Percentiles rank a stretch among this genome's conserved stretches.
Evolutionary conservation across 108 stramenopile species (phyloP).

Genomic region (Thalassiosira profunda): DNA sequence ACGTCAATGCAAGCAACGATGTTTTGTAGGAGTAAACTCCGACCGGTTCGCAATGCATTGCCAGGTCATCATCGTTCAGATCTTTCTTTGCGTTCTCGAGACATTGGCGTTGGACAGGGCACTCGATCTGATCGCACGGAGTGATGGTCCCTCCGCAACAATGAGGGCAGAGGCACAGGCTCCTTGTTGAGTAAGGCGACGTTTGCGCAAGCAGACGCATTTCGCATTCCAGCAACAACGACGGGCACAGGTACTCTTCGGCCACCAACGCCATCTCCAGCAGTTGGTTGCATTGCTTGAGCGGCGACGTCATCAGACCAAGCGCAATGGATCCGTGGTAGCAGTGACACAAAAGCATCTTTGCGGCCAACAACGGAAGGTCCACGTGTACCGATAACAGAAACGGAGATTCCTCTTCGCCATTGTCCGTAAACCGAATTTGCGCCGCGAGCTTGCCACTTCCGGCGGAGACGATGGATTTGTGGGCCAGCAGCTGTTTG

Average conservation of each 20-base stretch:
- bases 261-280: slow-evolving; percentile 71
- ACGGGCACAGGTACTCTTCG: slow-evolving; percentile 75
- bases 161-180: slow-evolving; percentile 31
- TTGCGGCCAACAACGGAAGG: slow-evolving; percentile 33
- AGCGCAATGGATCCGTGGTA: slow-evolving; percentile 75
- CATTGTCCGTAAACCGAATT: slow-evolving; percentile 56
- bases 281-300: slow-evolving; percentile 45
- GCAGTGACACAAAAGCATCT: slow-evolving; percentile 63
- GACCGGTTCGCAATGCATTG: slow-evolving; percentile 1
- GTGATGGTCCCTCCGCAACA: slow-evolving; percentile 11
- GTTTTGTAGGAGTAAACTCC: slow-evolving; percentile 8
- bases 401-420: neutral
- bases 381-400: slow-evolving; percentile 30
- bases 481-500: slow-evolving; percentile 52
- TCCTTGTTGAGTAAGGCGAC: neutral
- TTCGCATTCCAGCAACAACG: slow-evolving; percentile 74
- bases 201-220: slow-evolving; percentile 54
- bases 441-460: slow-evolving; percentile 81
- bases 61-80: neutral
- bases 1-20: neutral
- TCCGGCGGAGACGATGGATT: slow-evolving; percentile 55
- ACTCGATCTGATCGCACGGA: slow-evolving; percentile 5
- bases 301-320: slow-evolving; percentile 45
- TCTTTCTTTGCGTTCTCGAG: slow-evolving; percentile 1
- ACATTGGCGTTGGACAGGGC: neutral